These are phyloP conservation scores for Tympanopsis confertula DNA, from an alignment of 2,329 filamentous ascomycete genomes.

Conservation along the genomic window DNA sequence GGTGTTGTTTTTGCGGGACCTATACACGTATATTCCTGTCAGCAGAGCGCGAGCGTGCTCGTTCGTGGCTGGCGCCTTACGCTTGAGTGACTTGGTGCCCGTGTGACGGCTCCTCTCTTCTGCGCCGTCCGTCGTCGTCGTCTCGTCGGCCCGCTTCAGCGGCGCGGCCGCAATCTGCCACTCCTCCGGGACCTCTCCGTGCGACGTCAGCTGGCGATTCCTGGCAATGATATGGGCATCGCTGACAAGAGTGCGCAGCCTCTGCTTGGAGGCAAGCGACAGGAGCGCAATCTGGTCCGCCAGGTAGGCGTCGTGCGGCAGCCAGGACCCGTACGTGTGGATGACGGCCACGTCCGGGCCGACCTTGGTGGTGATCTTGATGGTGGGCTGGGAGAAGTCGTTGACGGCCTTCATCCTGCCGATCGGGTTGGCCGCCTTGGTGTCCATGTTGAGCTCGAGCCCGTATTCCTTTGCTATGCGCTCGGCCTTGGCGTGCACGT, in stretches of 20 bases:
- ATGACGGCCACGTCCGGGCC: constrained; percentile 54
- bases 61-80: constrained; percentile 29
- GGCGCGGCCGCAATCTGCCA: constrained; percentile 61
- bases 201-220: constrained; percentile 65
- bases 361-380: constrained; percentile 40
- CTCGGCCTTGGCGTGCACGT: constrained; percentile 43
- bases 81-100: constrained; percentile 43
- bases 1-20: constrained; percentile 9
- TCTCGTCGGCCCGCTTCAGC: constrained; percentile 24
- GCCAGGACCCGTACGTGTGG: constrained; percentile 52
- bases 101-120: constrained; percentile 35
- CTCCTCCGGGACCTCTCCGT: constrained; percentile 67
- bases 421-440: constrained; percentile 31
- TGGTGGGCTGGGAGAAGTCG: constrained; percentile 35
- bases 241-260: constrained; percentile 64
- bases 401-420: constrained; percentile 36
- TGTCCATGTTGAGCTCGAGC: constrained; percentile 40
- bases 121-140: constrained; percentile 25
- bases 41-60: constrained; percentile 21
- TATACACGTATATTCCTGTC: constrained; percentile 10
- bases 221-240: constrained; percentile 62
- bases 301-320: constrained; percentile 64
- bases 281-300: constrained; percentile 75
- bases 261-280: constrained; percentile 72
- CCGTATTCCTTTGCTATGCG: constrained; percentile 48